Evolutionary conservation across 331 rosid genomes (phyloP), one percentile per base, ranked within the genome.

Genomic region (Ulmus americana): DNA sequence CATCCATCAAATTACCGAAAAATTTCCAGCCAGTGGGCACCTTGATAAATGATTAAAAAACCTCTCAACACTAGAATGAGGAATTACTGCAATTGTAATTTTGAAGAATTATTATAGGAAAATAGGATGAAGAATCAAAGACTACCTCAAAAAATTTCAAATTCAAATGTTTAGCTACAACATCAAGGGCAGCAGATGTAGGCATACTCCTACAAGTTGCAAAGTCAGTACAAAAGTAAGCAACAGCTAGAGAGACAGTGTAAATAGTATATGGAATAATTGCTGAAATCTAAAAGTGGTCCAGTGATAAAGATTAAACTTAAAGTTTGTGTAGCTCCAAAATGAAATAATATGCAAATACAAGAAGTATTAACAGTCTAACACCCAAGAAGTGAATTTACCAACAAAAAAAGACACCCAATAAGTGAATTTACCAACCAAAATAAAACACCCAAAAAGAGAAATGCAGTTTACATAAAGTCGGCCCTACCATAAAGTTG

Each of bases 1-100:
- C 97, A 79, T 94, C 96, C 99, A 94, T 94, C 71, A 94, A 77
- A 74, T 94, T 94, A 60, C 99, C 99, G 64, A 90, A 90, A 81
- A 87, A 90, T 79, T 94, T 94, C 99, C 99, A 90, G 70, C 99
- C 99, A 0, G 97, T 94, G 63, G 99, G 97, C 4, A 94, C 98
- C 98, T 92, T 81, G 69, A 15, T 75, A 65, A 53, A 76, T 48
- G 16, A 59, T 38, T 22, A 60, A 67, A 71, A 57, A 16, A 53
- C 43, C 39, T 58, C 15, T 12, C 55, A 60, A 64, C 15, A n/a
- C 10, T 50, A 67, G 71, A 68, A 66, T 49, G 51, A 15, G 48
- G 1, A 38, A 75, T 52, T 67, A 53, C 18, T 39, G 55, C 40
- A 45, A 42, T 52, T 56, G 8, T 11, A 38, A 55, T 38, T 51